Conservation (phyloP, 2,329 filamentous ascomycete genomes). For the Trichoderma pleuroti region DNA sequence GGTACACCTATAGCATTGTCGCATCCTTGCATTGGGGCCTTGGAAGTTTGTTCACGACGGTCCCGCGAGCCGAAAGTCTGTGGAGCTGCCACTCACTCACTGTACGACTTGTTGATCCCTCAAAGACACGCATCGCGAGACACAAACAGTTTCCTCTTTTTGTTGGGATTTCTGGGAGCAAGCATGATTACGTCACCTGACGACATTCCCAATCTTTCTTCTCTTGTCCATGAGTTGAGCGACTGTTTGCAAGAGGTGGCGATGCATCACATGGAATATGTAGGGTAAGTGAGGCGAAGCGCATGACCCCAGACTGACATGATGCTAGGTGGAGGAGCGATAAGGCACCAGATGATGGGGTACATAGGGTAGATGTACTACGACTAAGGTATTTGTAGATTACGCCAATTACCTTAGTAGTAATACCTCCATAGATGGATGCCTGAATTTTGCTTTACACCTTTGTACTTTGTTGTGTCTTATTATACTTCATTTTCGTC, state of each 20-base stretch:
- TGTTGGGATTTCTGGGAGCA: slow-evolving; percentile 5
- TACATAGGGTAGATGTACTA: background rate
- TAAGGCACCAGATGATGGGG: background rate
- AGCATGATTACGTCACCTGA: slow-evolving; percentile 16
- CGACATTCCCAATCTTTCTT: background rate
- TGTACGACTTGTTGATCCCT: background rate
- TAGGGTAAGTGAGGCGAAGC: slow-evolving; percentile 10
- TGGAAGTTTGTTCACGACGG: background rate
- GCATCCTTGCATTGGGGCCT: background rate
- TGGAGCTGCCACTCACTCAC: background rate
- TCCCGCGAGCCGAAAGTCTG: background rate
- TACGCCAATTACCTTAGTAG: background rate
- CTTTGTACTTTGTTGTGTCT: background rate
- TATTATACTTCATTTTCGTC: background rate
- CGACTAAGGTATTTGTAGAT: background rate
- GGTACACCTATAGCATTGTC: background rate
- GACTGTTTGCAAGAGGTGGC: background rate
- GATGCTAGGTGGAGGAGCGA: background rate
- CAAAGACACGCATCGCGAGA: background rate
- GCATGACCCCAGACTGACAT: slow-evolving; percentile 2
- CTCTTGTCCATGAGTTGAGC: background rate
- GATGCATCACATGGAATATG: slow-evolving; percentile 12
- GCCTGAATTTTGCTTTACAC: background rate
- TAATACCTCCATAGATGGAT: background rate
- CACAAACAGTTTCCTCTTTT: background rate